A percentile compares a stretch with the other conserved stretches of the same genome.
These are phyloP conservation scores for Juglanconis juglandina DNA, from an alignment of 2,329 filamentous ascomycete species.

Conservation along the genomic window DNA sequence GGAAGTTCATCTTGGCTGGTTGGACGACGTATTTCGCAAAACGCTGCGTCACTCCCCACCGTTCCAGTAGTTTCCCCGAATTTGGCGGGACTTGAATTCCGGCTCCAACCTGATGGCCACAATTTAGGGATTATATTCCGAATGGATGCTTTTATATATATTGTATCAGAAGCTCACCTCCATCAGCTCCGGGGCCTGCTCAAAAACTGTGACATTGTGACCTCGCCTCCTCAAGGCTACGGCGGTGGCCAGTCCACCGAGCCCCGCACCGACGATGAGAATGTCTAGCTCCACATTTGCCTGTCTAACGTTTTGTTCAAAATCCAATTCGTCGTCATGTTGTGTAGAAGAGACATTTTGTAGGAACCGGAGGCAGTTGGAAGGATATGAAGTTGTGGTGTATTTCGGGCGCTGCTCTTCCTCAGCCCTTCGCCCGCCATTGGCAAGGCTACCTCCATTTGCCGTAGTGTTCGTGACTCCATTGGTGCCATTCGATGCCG, in stretches of 20 bases:
- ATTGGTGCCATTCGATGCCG: background rate
- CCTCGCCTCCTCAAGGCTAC: conserved; percentile 34
- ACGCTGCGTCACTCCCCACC: conserved; percentile 30
- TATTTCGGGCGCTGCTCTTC: background rate
- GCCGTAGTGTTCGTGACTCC: background rate
- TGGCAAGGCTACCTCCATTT: background rate
- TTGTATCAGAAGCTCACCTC: conserved; percentile 29
- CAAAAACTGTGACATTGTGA: conserved; percentile 36
- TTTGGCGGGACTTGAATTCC: conserved; percentile 40
- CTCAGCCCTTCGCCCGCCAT: background rate
- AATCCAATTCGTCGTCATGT: background rate
- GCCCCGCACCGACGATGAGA: conserved; percentile 37
- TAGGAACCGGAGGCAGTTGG: conserved; percentile 11
- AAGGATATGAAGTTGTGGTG: conserved; percentile 13
- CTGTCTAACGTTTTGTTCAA: background rate
- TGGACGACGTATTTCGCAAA: conserved; percentile 26
- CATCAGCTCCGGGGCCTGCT: conserved; percentile 35
- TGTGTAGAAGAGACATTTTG: background rate
- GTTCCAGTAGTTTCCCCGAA: conserved; percentile 27
- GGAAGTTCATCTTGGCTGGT: conserved; percentile 31
- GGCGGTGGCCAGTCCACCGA: conserved; percentile 39
- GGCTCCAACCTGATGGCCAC: conserved; percentile 27
- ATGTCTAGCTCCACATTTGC: conserved; percentile 21
- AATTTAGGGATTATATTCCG: background rate
- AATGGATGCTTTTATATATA: background rate